phyloP scores from a whole-genome alignment of 202 grass and related monocot species.

The Panicum virgatum region DNA sequence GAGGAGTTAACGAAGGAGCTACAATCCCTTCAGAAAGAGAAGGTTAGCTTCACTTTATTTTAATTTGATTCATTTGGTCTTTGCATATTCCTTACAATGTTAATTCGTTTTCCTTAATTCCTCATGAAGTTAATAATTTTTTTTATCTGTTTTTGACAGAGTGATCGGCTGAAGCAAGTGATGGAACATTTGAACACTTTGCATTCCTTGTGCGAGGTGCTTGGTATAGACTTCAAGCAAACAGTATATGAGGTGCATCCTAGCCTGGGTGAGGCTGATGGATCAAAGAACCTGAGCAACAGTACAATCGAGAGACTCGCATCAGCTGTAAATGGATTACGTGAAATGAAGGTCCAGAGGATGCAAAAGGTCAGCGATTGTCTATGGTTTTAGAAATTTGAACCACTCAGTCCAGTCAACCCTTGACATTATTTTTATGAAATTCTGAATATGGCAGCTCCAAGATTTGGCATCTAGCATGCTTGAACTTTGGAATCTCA shows the following conservation, averaged over 20 bases:
- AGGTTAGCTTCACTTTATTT: constrained; percentile 54
- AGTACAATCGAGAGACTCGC: constrained; percentile 70
- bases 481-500: constrained; percentile 95
- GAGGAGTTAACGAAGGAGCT: constrained; percentile 73
- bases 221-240: constrained; percentile 83
- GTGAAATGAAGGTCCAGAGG: constrained; percentile 75
- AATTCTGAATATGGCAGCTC: constrained; percentile 61
- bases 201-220: constrained; percentile 69
- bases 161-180: constrained; percentile 73
- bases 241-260: constrained; percentile 69
- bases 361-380: constrained; percentile 87
- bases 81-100: background rate
- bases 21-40: constrained; percentile 88
- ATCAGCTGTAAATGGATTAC: constrained; percentile 60
- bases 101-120: constrained; percentile 17
- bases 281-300: constrained; percentile 75
- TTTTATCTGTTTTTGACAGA: constrained; percentile 51
- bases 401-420: background rate
- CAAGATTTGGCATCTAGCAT: constrained; percentile 92
- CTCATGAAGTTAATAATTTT: constrained; percentile 2
- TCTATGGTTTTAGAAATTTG: background rate
- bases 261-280: constrained; percentile 71
- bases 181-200: constrained; percentile 73
- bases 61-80: background rate
- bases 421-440: constrained; percentile 14